Percentiles rank a stretch among this genome's conserved stretches.
Evolutionary conservation across 2,329 filamentous ascomycete species (phyloP).

Genomic region (Chrysosphaeria jannelii): DNA sequence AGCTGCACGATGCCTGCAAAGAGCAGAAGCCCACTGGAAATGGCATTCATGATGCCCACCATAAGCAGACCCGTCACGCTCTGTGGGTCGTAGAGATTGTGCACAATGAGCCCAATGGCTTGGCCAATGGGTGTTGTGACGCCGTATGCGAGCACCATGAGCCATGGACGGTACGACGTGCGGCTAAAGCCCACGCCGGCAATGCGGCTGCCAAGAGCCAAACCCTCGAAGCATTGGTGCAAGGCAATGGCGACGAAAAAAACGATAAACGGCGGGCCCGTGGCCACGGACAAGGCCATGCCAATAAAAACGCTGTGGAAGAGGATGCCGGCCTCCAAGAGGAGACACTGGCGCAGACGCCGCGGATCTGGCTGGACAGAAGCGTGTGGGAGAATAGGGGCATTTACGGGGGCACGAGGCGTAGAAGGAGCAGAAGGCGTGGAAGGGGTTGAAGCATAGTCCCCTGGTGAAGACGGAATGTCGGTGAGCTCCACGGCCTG

Average conservation of each 20-base stretch:
- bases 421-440: too few species aligned
- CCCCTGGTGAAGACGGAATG: too few species aligned
- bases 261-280: conserved; percentile 48
- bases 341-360: conserved; percentile 43
- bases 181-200: conserved; percentile 53
- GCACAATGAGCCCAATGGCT: conserved; percentile 48
- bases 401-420: too few species aligned
- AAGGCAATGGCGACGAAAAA: conserved; percentile 57
- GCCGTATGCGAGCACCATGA: conserved; percentile 53
- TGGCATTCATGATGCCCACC: conserved; percentile 68
- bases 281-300: conserved; percentile 60
- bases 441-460: too few species aligned
- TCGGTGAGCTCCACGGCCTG: too few species aligned
- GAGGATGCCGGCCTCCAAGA: conserved; percentile 57
- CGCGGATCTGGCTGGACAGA: conserved; percentile 22
- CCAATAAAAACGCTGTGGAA: conserved; percentile 60
- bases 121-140: conserved; percentile 57
- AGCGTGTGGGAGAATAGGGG: conserved; percentile 4
- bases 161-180: conserved; percentile 42
- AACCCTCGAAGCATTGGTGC: conserved; percentile 69
- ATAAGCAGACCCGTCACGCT: conserved; percentile 49
- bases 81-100: conserved; percentile 51
- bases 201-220: conserved; percentile 62
- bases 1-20: conserved; percentile 67
- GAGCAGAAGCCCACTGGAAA: conserved; percentile 49